Base-by-base conservation (phyloP, 2,329 filamentous ascomycete genomes). In the Cercospora beticola region DNA sequence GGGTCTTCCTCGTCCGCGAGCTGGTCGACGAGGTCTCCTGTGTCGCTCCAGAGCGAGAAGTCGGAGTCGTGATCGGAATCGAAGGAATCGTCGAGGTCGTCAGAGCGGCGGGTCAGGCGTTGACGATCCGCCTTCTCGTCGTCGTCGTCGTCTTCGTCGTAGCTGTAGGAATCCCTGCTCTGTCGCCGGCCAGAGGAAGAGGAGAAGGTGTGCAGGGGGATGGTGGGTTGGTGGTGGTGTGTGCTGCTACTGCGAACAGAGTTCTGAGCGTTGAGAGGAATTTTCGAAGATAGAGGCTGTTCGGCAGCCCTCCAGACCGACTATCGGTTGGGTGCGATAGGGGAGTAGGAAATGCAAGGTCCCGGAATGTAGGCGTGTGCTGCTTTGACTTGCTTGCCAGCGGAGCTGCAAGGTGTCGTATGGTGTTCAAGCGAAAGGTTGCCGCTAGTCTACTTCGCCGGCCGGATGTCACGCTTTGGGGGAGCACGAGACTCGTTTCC, bases 1-100 rank as follows among this genome's bases (percentile, higher is more conserved):
- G 93, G 92, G 79, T 97, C 92, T 81, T 94, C 89, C 77, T 89
- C 89, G 84, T 92, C 90, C 76, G 88, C 91, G 75, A 94, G 86
- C 85, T 96, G 94, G 83, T 97, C 94, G 77, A 92, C 93, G 76
- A 98, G 88, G 82, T 98, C 95, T 78, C 93, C 94, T 56, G 94
- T 97, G 81, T 97, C 93, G 78, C 92, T 94, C 93, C 93, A 97
- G 75, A 92, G 88, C 68, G 90, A 92, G 80, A 92, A 92, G 76
- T 90, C 88, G 70, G 88, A 91, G 60, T 71, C 72, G 67, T 72
- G 60, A 60, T 73, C 72, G 40, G 66, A 70, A 36, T 63, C 67
- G 64, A 72, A 70, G 52, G 72, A 73, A 18, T 28, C 6, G 28
- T 16, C 23, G 31, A 12, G 16, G n/a, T 28, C 23, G 60, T 68